Base-by-base conservation (phyloP, 805 yeast species). In the Nakazawaea wickerhamii region DNA sequence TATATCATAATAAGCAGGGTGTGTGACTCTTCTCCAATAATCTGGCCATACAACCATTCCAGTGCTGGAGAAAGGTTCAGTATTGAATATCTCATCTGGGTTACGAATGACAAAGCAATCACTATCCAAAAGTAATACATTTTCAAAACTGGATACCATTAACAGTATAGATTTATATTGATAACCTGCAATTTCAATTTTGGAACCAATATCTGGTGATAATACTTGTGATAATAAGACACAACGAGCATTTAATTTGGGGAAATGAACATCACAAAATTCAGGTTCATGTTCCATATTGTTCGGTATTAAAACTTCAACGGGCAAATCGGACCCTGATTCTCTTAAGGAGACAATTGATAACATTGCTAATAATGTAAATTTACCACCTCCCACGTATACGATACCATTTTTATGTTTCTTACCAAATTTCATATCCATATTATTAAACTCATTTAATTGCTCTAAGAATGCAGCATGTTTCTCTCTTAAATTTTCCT, bases 41-140 rank as follows among this genome's bases (percentile, higher is more conserved):
- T 78, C 84, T 4, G 84, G 84, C 84, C 84, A 78, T n/a, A 75
- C 50, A 13, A 79, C 67, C 57, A 79, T 59, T 0, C 76, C 73
- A n/a, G 60, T 57, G 8, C 64, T 55, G 23, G 60, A 52, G 58
- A 63, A 79, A 11, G 77, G 64, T 4, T 65, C 57, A 0, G 74
- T 65, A 2, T 59, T 59, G 44, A 80, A 73, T 19, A 81, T 52
- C 13, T 60, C 53, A 45, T 75, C 79, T 1, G 89, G 80, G 4
- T 87, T 79, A 2, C 75, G 57, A 20, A 70, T 61, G 3, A 75
- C 68, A 37, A 69, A 55, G 44, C 68, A 70, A 50, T 73, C 77
- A 35, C 72, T 61, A 52, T 71, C 77, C 22, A 73, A 51, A 8
- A 68, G 48, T 4, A 73, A 54, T n/a, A 65, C 65, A 43, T 72